A percentile compares a stretch with the other conserved stretches of the same genome.
phyloP scores from a whole-genome alignment of 1,284 basidiomycete species.

The Earliella scabrosa region DNA sequence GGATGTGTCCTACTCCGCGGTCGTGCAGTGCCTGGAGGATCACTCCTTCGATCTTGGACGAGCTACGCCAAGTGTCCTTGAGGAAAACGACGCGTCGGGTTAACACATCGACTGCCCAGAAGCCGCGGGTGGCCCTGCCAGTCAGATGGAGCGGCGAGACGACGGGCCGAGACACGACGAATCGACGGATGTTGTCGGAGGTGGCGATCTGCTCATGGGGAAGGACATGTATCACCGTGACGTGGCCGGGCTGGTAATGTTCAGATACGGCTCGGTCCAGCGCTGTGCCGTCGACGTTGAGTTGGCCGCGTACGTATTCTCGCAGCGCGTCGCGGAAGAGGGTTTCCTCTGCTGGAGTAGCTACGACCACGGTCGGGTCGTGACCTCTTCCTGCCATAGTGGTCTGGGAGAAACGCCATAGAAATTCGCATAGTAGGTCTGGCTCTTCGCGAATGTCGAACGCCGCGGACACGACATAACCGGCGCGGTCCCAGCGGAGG shows the following conservation, averaged over 20 bases:
- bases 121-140: neutral
- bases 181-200: neutral
- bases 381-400: neutral
- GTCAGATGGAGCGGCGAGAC: neutral
- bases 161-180: neutral
- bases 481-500: conserved; percentile 15
- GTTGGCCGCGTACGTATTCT: neutral
- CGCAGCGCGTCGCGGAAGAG: neutral
- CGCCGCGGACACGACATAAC: conserved; percentile 18
- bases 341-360: neutral
- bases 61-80: neutral
- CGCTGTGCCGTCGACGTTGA: no score
- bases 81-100: neutral
- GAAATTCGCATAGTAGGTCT: neutral
- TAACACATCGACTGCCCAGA: neutral
- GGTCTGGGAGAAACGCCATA: neutral
- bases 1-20: neutral
- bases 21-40: neutral
- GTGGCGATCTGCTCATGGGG: neutral
- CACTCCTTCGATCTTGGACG: neutral
- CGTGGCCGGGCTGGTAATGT: neutral
- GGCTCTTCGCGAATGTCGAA: conserved; percentile 7
- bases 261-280: neutral
- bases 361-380: neutral
- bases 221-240: neutral